Percentiles rank a stretch among this genome's conserved stretches.
phyloP scores from a whole-genome alignment of 2,329 filamentous ascomycete genomes.

The Alternaria solani region DNA sequence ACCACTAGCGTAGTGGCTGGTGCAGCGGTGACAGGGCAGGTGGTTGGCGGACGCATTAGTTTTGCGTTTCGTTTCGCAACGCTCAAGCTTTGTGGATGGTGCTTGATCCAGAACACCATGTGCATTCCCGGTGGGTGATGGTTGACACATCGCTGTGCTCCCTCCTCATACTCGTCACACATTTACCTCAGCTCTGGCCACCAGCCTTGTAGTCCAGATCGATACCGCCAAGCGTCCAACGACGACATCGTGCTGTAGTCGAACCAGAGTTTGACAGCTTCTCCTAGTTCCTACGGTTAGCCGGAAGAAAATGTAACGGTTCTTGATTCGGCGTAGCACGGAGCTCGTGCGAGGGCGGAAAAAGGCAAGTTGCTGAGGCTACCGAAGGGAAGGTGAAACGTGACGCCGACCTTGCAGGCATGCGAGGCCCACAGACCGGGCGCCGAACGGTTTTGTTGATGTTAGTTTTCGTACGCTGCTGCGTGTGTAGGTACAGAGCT shows the following conservation, averaged over 20 bases:
- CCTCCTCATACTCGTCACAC: background rate
- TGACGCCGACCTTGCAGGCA: conserved; percentile 10
- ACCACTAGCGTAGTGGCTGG: conserved; percentile 2
- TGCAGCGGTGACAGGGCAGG: conserved; percentile 6
- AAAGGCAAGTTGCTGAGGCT: conserved; percentile 12
- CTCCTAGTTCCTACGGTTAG: background rate
- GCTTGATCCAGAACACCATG: background rate
- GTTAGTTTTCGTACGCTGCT: conserved; percentile 4
- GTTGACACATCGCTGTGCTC: background rate
- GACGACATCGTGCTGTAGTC: conserved; percentile 1
- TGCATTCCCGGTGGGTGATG: background rate
- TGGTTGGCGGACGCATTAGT: conserved; percentile 5
- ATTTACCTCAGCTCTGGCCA: background rate
- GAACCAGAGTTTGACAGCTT: conserved; percentile 1
- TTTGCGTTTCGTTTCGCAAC: background rate
- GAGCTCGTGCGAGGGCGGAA: conserved; percentile 10
- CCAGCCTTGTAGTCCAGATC: background rate
- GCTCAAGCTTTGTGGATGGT: conserved; percentile 9
- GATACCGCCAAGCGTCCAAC: background rate
- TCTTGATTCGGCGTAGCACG: conserved; percentile 5
- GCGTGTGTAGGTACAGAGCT: background rate
- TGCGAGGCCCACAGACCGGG: conserved; percentile 5
- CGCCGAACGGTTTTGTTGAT: conserved; percentile 13
- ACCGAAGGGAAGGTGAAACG: conserved; percentile 7
- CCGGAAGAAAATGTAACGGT: conserved; percentile 2